phyloP scores from a whole-genome alignment of 1,139 yeast genomes.

The Pichia inconspicua region DNA sequence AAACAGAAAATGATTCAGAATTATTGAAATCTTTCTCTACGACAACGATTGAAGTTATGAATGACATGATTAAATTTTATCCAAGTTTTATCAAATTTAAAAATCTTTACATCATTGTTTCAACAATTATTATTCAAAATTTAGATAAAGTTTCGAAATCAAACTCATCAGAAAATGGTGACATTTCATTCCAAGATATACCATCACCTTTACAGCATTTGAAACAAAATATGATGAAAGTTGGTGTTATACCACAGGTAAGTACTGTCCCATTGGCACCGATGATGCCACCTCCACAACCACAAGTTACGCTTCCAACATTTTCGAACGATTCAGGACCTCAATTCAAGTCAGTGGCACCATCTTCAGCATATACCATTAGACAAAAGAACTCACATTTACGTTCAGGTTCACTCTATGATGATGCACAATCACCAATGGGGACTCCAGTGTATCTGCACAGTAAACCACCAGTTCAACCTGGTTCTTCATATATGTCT shows the following conservation, averaged over 20 bases:
- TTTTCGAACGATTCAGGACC: no score
- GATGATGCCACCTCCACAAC: not conserved
- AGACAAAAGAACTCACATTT: constrained; percentile 1
- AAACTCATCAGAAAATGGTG: not conserved
- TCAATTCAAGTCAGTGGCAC: no score
- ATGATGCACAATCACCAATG: not conserved
- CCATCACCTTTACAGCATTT: not conserved
- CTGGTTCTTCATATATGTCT: not conserved
- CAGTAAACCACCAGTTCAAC: not conserved
- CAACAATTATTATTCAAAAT: constrained; percentile 14
- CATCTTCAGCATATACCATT: constrained; percentile 13
- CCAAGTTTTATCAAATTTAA: constrained; percentile 16
- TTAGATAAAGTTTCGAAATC: constrained; percentile 5
- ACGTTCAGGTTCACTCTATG: constrained; percentile 1
- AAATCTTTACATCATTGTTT: constrained; percentile 16
- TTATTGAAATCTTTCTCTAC: constrained; percentile 13
- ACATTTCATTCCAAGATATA: not conserved
- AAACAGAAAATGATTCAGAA: constrained; percentile 14
- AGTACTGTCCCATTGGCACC: not conserved
- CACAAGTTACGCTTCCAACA: not conserved
- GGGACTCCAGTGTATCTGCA: not conserved
- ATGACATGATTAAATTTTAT: constrained; percentile 13
- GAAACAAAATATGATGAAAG: not conserved
- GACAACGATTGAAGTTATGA: constrained; percentile 13
- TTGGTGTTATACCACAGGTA: no score